Evolutionary conservation across 345 rosid species (phyloP), one percentile per base, ranked within the genome.

Genomic region (Jatropha curcas): DNA sequence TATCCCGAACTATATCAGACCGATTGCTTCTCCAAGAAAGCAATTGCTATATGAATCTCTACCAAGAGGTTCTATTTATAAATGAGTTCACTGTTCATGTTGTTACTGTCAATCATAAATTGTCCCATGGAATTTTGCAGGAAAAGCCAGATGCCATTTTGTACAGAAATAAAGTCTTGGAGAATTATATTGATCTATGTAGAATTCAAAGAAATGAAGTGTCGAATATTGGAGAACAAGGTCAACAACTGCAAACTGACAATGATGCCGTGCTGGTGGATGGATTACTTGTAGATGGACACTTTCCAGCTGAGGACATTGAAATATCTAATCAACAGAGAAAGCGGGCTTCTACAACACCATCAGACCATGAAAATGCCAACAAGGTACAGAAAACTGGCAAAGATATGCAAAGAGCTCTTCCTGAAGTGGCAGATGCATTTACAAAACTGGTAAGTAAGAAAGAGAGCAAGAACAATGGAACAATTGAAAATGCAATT

Each of bases 101-200:
- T 28, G 7, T 8, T 50, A 43, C 43, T 31, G 16, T 56, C 39
- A 51, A 19, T 60, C 58, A 45, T 35, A 19, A 52, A n/a, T 71
- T 9, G 61, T 59, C 39, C 34, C 39, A 17, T 73, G 55, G 46
- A 57, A 68, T 72, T 58, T 79, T 88, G 73, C 86, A 93, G 98
- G 95, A 78, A 64, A 76, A 86, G 48, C 95, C 92, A 30, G 85
- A 82, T 69, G 91, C 86, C 52, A 69, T 73, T 60, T 77, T 70
- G 7, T 89, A 86, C 80, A 87, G 79, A 82, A 80, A 87, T 56
- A 87, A 81, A 78, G 64, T 71, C 55, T 75, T 86, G 30, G 78
- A 82, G 66, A 65, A 35, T 80, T 93, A 86, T 10, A 7, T 75
- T 3, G 81, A 80, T 80, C 77, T 85, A 70, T 82, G 86, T 83